Base-by-base conservation (phyloP, 495 filamentous ascomycete species). In the Talaromyces thailandensis region DNA sequence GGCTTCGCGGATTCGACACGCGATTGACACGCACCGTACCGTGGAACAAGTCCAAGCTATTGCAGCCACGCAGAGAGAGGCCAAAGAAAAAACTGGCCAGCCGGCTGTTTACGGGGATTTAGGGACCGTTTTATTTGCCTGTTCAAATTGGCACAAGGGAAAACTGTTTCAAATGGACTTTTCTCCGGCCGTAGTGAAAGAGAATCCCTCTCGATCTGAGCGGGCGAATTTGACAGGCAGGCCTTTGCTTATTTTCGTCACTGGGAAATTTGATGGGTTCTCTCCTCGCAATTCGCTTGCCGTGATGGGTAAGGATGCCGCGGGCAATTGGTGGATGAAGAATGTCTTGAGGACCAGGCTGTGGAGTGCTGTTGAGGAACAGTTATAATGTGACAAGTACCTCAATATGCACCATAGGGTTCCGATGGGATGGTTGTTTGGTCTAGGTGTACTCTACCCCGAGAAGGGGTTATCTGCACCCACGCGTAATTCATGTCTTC, bases 321-420 rank as follows among this genome's bases (percentile, higher is more conserved):
- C 73, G 29, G 81, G 77, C 1, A 81, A 81, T 64, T 83, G 79
- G 53, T 81, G 77, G 81, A 61, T 76, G 6, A 66, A 63, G 2
- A 66, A 64, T 31, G 67, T 53, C 55, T 68, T 67, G 61, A 63
- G 67, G 0, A 66, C 64, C 61, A 67, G 69, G 11, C 62, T 64
- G 57, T 71, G 69, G 69, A 66, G 60, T 25, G 65, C 63, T 32
- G 65, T 71, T 53, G 64, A 66, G 62, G 60, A 64, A 45, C 63
- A 69, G 8, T 55, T 55, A 25, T 52, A 25, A 52, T 52, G 18
- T 21, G 18, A 21, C 24, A 14, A 3, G 21, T 28, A 26, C 23
- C 31, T 35, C 31, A 6, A 9, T 35, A 8, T 35, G 31, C 12
- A 12, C 31, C 12, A 11, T 35, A 35, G 31, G 9, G 31, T 35